A percentile compares a stretch with the other conserved stretches of the same genome.
These are phyloP conservation scores for Eucalyptus regnans DNA, from an alignment of 345 rosid genomes.

Conservation along the genomic window DNA sequence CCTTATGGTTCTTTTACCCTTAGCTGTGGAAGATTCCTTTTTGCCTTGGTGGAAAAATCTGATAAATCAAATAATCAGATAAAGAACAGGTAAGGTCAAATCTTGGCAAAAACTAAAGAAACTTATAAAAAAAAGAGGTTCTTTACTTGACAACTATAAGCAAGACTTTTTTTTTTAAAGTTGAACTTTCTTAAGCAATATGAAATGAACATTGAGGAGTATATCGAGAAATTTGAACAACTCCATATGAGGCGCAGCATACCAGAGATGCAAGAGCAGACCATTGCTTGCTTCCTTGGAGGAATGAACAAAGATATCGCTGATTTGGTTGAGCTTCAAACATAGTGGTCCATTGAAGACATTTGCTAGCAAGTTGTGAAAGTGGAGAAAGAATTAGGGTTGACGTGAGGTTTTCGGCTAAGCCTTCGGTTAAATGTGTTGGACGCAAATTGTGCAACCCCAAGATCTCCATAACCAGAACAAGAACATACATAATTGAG, in stretches of 20 bases:
- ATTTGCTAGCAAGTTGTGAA: background rate
- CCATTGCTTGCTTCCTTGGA: background rate
- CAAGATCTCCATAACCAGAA: too few relatives aligned
- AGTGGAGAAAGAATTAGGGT: background rate
- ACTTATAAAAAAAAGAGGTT: background rate
- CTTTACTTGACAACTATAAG: background rate
- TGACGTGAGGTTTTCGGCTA: background rate
- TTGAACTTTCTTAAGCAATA: background rate
- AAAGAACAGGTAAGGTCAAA: too few relatives aligned
- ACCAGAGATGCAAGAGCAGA: background rate
- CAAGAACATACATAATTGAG: too few relatives aligned
- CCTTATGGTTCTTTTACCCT: background rate
- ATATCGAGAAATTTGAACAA: too few relatives aligned
- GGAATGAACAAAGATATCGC: background rate
- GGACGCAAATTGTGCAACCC: too few relatives aligned
- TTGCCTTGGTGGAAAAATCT: background rate
- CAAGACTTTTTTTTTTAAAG: background rate
- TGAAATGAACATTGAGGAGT: background rate
- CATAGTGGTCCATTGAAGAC: background rate
- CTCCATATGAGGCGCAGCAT: background rate
- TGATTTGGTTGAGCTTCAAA: too few relatives aligned
- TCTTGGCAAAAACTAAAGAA: background rate
- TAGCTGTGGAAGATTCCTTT: background rate
- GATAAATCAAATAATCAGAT: background rate
- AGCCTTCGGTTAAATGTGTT: background rate